Percentiles rank a stretch among this genome's conserved stretches.
These are phyloP conservation scores for Mycotypha africana DNA, from an alignment of 371 early-diverging fungal species.

Conservation along the genomic window DNA sequence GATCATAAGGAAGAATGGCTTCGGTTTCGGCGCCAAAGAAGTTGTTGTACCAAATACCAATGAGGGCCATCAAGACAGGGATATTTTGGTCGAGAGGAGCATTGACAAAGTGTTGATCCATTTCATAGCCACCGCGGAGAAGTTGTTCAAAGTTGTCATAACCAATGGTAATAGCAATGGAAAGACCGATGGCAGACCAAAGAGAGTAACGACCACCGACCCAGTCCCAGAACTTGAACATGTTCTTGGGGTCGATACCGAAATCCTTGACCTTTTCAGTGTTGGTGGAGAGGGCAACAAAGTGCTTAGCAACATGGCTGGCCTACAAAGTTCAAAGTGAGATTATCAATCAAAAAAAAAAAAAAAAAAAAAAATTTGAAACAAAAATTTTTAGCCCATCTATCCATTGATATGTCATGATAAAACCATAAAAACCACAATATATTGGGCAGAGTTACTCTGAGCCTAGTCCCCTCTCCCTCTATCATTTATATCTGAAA, in stretches of 20 bases:
- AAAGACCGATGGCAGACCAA: conserved; percentile 99
- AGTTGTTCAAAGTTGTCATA: conserved; percentile 93
- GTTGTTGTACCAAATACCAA: conserved; percentile 99
- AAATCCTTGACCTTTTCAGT: conserved; percentile 84
- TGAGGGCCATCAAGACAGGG: conserved; percentile 87
- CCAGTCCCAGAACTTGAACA: conserved; percentile 99
- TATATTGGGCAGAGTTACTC: no score
- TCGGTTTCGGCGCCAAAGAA: conserved; percentile 93
- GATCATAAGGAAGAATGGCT: conserved; percentile 97
- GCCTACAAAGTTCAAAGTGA: no score
- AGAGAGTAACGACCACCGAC: conserved; percentile 99
- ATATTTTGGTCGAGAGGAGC: conserved; percentile 88
- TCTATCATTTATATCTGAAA: no score
- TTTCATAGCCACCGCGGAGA: conserved; percentile 90
- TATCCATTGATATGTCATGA: background rate
- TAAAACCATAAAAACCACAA: no score
- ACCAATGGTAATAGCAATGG: conserved; percentile 94
- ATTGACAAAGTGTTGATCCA: conserved; percentile 94
- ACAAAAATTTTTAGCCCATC: background rate
- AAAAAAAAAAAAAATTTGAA: background rate
- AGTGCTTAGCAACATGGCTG: conserved; percentile 95
- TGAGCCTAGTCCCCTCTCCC: no score
- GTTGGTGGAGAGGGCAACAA: conserved; percentile 98
- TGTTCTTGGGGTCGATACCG: conserved; percentile 90
- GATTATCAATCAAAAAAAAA: conserved; percentile 7